Conservation (phyloP, 2,329 filamentous ascomycete genomes). For the Dactylonectria macrodidyma region DNA sequence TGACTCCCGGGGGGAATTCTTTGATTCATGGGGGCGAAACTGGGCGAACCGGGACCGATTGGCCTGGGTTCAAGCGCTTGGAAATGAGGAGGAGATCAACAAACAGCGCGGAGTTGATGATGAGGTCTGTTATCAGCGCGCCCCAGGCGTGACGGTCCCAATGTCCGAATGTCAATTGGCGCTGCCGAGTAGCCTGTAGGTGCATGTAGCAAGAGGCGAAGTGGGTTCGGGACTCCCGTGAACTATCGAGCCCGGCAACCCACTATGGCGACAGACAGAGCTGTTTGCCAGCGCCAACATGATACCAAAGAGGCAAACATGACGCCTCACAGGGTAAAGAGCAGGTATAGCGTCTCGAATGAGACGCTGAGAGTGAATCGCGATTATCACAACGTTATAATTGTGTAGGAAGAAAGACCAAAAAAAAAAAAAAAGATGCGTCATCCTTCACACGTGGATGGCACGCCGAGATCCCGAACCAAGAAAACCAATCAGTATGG, state of each 20-base stretch:
- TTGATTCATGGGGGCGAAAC: constrained; percentile 15
- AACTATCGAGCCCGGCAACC: constrained; percentile 18
- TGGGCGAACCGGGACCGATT: constrained; percentile 13
- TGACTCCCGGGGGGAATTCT: neutral
- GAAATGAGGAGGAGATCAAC: constrained; percentile 3
- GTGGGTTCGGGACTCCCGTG: constrained; percentile 9
- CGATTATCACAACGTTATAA: neutral
- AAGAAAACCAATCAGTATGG: neutral
- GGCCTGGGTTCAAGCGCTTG: constrained; percentile 21
- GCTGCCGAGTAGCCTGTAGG: neutral
- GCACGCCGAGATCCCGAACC: constrained; percentile 1
- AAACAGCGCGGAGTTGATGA: constrained; percentile 4
- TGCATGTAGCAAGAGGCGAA: neutral
- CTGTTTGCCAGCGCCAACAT: constrained; percentile 2
- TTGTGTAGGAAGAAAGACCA: neutral
- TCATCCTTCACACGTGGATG: constrained; percentile 33
- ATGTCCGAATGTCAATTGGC: constrained; percentile 14
- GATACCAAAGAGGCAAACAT: neutral
- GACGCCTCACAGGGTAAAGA: neutral
- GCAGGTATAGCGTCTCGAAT: neutral
- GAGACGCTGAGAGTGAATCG: neutral
- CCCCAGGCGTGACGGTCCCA: constrained; percentile 7
- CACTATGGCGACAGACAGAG: constrained; percentile 14
- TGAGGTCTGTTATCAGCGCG: constrained; percentile 13
- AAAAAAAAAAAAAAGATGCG: neutral